A percentile compares a stretch with the other conserved stretches of the same genome.
These are phyloP conservation scores for Tilletia caries DNA, from an alignment of 1,284 basidiomycete species.

Conservation along the genomic window DNA sequence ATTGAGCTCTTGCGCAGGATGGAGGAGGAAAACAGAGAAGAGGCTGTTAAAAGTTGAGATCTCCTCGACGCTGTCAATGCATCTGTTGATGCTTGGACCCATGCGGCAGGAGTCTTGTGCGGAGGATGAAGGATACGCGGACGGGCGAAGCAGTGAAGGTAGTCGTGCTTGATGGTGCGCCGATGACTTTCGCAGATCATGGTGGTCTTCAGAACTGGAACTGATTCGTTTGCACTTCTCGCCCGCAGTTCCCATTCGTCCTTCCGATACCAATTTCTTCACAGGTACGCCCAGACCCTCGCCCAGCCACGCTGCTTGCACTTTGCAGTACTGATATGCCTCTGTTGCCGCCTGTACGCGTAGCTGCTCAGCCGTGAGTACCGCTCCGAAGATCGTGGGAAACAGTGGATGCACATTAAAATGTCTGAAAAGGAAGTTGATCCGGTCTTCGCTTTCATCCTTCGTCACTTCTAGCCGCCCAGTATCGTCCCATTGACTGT, in stretches of 20 bases:
- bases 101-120: no score
- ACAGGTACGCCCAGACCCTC: background rate
- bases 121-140: background rate
- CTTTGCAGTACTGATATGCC: background rate
- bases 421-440: background rate
- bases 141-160: constrained; percentile 1
- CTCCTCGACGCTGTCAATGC: background rate
- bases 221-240: no score
- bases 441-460: background rate
- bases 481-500: background rate
- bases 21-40: background rate
- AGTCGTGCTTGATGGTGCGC: background rate
- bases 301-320: background rate
- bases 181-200: background rate
- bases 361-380: background rate
- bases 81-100: background rate
- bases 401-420: background rate
- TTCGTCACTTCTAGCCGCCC: background rate
- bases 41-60: background rate
- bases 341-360: background rate
- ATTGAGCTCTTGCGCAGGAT: background rate
- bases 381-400: background rate
- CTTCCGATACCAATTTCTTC: background rate
- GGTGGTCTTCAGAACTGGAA: no score
- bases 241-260: no score